A percentile compares a stretch with the other conserved stretches of the same genome.
These are phyloP conservation scores for Fusarium avenaceum DNA, from an alignment of 2,329 filamentous ascomycete species.

Conservation along the genomic window DNA sequence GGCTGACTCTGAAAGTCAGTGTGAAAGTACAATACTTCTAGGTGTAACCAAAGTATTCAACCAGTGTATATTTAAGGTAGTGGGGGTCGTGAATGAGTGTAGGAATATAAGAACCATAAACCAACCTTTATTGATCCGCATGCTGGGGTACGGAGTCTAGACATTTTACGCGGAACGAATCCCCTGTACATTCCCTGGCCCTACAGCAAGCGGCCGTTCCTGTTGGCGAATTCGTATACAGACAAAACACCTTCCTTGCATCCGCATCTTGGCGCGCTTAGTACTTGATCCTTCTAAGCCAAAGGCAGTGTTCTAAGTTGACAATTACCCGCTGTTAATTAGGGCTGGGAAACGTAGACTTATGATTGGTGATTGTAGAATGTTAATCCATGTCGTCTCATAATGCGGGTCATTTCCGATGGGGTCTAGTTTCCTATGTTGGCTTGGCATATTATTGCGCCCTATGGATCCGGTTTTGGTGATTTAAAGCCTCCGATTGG, in stretches of 20 bases:
- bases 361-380: too few species aligned
- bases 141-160: background rate
- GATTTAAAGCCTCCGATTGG: too few species aligned
- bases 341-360: too few species aligned
- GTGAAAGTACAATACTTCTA: background rate
- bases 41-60: background rate
- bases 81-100: background rate
- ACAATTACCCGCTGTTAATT: too few species aligned
- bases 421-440: too few species aligned
- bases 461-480: too few species aligned
- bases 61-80: background rate
- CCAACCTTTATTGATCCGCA: background rate
- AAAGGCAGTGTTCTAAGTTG: background rate
- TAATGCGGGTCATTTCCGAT: too few species aligned
- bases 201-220: background rate
- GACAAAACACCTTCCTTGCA: background rate
- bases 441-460: too few species aligned
- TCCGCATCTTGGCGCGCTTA: background rate
- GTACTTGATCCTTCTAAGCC: background rate
- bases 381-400: too few species aligned
- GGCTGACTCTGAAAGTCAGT: background rate
- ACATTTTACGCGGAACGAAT: background rate
- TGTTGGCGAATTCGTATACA: background rate
- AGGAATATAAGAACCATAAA: background rate
- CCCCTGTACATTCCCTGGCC: too few species aligned